Evolutionary conservation across 108 stramenopile genomes (phyloP).

Genomic region (Conticribra guillardii): DNA sequence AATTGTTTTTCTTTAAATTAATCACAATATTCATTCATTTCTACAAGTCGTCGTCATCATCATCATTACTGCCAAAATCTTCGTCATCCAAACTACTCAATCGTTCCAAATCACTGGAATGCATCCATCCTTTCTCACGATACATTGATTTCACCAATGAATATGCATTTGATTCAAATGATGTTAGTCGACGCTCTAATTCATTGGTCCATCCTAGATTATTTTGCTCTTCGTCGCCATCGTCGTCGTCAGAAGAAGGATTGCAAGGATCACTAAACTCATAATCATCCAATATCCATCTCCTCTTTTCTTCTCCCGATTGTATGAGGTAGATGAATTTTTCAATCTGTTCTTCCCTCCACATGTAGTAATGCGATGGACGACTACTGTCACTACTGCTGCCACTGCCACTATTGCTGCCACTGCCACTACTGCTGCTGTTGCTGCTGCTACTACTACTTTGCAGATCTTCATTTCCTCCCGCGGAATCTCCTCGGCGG

Average conservation of each 20-base stretch:
- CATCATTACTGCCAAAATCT: conserved; percentile 42
- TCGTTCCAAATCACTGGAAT: conserved; percentile 31
- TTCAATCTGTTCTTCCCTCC: conserved; percentile 66
- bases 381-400: too few relatives aligned
- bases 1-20: too few relatives aligned
- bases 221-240: background rate
- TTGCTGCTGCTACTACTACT: too few relatives aligned
- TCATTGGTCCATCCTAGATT: conserved; percentile 45
- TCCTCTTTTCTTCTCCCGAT: conserved; percentile 77
- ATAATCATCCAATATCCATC: conserved; percentile 81
- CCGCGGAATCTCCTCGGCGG: background rate
- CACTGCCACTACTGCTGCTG: too few relatives aligned
- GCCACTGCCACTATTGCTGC: too few relatives aligned
- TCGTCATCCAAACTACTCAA: conserved; percentile 11
- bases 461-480: conserved; percentile 2
- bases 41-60: too few relatives aligned
- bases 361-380: conserved; percentile 29
- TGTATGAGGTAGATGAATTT: conserved; percentile 75
- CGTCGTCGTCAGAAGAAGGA: conserved; percentile 27
- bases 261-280: conserved; percentile 76
- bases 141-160: conserved; percentile 45
- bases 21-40: too few relatives aligned
- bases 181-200: conserved; percentile 54
- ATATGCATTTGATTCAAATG: conserved; percentile 43
- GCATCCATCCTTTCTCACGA: conserved; percentile 41